These are phyloP conservation scores for Cymodocea nodosa DNA, from an alignment of 116 monocot genomes.

Conservation along the genomic window DNA sequence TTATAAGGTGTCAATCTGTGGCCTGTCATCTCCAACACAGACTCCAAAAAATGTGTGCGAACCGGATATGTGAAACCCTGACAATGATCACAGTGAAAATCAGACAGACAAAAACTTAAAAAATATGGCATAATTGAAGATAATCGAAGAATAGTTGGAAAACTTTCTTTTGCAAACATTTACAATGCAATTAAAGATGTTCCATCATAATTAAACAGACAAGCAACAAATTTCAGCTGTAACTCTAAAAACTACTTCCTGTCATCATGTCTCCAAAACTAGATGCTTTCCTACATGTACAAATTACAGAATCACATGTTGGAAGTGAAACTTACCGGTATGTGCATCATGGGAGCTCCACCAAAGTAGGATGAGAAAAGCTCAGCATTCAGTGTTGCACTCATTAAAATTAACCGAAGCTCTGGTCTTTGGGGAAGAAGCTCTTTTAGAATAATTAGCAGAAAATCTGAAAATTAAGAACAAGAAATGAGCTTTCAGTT, in stretches of 20 bases:
- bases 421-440: constrained; percentile 90
- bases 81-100: neutral
- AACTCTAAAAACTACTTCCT: too few species aligned
- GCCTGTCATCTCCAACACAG: constrained; percentile 79
- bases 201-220: too few species aligned
- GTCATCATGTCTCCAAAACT: too few species aligned
- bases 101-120: too few species aligned
- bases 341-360: constrained; percentile 86
- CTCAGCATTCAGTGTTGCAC: constrained; percentile 98
- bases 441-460: constrained; percentile 88
- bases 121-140: too few species aligned
- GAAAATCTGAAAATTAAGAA: constrained; percentile 56
- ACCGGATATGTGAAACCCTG: constrained; percentile 97
- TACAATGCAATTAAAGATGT: too few species aligned
- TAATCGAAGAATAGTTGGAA: too few species aligned
- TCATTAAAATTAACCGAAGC: constrained; percentile 82
- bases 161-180: too few species aligned
- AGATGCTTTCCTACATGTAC: neutral
- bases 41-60: constrained; percentile 77
- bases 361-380: constrained; percentile 96
- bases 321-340: constrained; percentile 56
- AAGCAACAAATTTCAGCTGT: too few species aligned
- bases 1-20: constrained; percentile 85
- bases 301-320: neutral
- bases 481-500: constrained; percentile 1